Conservation (phyloP, 345 rosid species). For the Salix caprea region DNA sequence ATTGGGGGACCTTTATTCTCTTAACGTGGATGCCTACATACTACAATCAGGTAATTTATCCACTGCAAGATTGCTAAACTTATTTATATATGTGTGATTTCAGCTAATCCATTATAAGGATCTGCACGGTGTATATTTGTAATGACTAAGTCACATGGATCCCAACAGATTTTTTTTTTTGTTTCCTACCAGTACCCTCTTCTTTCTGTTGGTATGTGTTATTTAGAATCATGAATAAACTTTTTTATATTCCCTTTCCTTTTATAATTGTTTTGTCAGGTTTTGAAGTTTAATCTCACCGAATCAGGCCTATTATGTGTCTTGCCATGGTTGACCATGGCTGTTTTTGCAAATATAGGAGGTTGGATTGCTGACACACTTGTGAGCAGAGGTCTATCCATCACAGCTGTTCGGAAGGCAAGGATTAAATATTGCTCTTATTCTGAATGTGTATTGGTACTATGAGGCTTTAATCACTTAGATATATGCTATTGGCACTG, state of each 20-base stretch:
- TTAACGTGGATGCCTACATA: constrained; percentile 99
- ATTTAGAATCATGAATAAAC: background rate
- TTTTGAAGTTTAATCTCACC: constrained; percentile 92
- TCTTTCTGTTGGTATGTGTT: background rate
- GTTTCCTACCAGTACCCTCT: background rate
- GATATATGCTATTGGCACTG: background rate
- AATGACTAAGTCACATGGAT: background rate
- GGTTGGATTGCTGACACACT: constrained; percentile 99
- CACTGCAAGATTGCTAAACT: background rate
- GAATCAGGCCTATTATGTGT: constrained; percentile 92
- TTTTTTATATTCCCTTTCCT: background rate
- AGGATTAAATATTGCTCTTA: constrained; percentile 20
- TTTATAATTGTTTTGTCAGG: constrained; percentile 44
- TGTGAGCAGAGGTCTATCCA: constrained; percentile 85
- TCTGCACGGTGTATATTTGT: background rate
- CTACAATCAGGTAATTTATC: constrained; percentile 77
- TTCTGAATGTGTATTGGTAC: background rate
- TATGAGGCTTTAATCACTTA: background rate
- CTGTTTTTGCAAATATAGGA: constrained; percentile 81
- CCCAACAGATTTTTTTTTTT: background rate
- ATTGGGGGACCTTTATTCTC: constrained; percentile 97
- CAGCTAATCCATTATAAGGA: background rate
- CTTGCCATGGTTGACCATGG: constrained; percentile 99
- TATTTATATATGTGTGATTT: background rate
- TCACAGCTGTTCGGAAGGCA: constrained; percentile 93